Evolutionary conservation across 164 flowering plant species (phyloP), one percentile per base, ranked within the genome.

Genomic region (Cinnamomum micranthum): DNA sequence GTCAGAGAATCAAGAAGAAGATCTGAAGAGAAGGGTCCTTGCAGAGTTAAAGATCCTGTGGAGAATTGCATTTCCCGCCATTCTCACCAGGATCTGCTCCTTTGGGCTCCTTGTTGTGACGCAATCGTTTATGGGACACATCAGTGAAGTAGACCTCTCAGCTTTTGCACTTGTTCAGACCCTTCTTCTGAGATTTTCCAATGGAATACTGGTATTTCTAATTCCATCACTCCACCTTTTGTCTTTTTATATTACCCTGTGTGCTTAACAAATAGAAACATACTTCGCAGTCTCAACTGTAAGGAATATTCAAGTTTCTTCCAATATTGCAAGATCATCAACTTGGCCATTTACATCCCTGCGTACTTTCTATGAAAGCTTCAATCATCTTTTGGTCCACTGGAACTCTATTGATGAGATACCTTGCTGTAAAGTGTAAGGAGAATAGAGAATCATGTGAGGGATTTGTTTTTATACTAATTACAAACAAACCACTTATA

Each of bases 101-200:
- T 86, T 82, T 17, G 88, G 88, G 1, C 74, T 84, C 10, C 31
- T 75, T 1, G 74, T 88, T 0, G 79, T 87, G 58, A 85, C 78
- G 25, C 89, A 85, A 69, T 87, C 88, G 2, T 87, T 87, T 59
- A 69, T 86, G 20, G 92, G 90, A 2, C 92, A 87, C 65, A 77
- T 87, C 14, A 86, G 90, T 14, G 41, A 86, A 3, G 75, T 72
- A 0, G 77, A 86, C 10, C 84, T 87, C 6, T 87, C 90, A 66
- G 87, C 87, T 15, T 86, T 72, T 59, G 81, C 92, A 2, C 82
- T 87, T 22, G 85, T 84, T 19, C 58, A 62, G 31, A 85, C 89
- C 1, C 81, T 87, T 19, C 77, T 89, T 55, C 2, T 82, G 35
- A 73, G 92, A 60, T 87, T 89, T 71, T 78, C 78, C 2, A 84